Evolutionary conservation across 2,329 filamentous ascomycete species (phyloP).

Genomic region (Aspergillus sp.): DNA sequence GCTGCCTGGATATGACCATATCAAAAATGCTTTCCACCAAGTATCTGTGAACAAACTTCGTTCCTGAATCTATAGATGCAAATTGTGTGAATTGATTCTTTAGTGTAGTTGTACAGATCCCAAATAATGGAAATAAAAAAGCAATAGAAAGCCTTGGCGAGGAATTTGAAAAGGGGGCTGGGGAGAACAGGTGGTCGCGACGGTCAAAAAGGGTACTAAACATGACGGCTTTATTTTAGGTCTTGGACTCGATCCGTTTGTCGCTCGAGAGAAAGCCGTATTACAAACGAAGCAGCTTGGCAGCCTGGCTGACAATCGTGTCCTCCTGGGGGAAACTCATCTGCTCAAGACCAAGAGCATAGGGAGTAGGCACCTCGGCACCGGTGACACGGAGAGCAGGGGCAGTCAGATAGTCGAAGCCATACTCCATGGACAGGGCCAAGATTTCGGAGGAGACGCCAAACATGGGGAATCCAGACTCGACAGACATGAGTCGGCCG

Average conservation of each 20-base stretch:
- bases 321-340: conserved; percentile 91
- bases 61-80: conserved; percentile 13
- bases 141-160: conserved; percentile 11
- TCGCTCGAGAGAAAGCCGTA: conserved; percentile 14
- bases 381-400: conserved; percentile 93
- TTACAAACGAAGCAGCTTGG: conserved; percentile 82
- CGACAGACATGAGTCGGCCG: conserved; percentile 82
- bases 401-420: conserved; percentile 94
- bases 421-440: conserved; percentile 94
- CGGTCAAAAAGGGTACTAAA: conserved; percentile 34
- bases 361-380: conserved; percentile 95
- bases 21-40: background rate
- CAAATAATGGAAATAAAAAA: conserved; percentile 5
- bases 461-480: conserved; percentile 94
- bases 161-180: conserved; percentile 18
- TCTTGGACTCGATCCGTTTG: conserved; percentile 13
- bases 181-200: conserved; percentile 6
- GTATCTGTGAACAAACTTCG: conserved; percentile 1
- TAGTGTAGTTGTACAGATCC: conserved; percentile 25
- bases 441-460: conserved; percentile 92
- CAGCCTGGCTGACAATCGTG: conserved; percentile 82
- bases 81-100: conserved; percentile 17
- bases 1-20: no score
- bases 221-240: conserved; percentile 30
- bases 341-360: conserved; percentile 88